Base-by-base conservation (phyloP, 768 basidiomycete genomes). In the Cystobasidium tubakii region DNA sequence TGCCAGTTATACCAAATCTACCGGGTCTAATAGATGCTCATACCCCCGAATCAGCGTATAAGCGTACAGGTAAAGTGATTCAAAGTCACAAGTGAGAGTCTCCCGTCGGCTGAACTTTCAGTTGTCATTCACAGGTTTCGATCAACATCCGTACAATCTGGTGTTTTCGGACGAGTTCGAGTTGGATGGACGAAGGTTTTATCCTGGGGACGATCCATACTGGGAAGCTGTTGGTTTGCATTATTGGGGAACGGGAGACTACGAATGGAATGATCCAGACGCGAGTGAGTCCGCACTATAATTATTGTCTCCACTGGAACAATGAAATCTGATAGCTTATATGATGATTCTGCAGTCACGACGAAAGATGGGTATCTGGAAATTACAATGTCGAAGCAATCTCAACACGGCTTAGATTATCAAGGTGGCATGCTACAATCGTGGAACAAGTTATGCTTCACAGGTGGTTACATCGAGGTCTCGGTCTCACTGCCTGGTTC, bases 111-210 rank as follows among this genome's bases (percentile, higher is more conserved):
- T 39, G 55, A 36, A 12, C 27, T 19, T 19, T 12, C 13, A 9
- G 25, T 23, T n/a, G 29, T 9, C 23, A 23, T 50, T 46, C 57
- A n/a, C 62, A 31, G 60, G 62, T 31, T 60, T 50, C 39, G 72
- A 73, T 55, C 60, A 70, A 13, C 75, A 75, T 4, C n/a, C 25
- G 4, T 65, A 76, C 17, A 83, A 88, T 67, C 86, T 99, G 33
- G 89, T 91, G 1, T 98, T 93, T 83, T 91, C 90, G 72, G 90
- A 91, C 80, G 90, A 91, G 81, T 95, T 88, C 85, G 88, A 87
- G 83, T 85, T 75, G 80, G 89, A 83, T 77, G 93, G 84, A 75
- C 87, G 80, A 82, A 90, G 84, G 81, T 90, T 87, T 85, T 92
- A 77, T 85, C 89, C 82, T 79, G 73, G 77, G 12, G 83, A 84